Evolutionary conservation across 495 filamentous ascomycete genomes (phyloP), one percentile per base, ranked within the genome.

Genomic region (Aspergillus kassunensis): DNA sequence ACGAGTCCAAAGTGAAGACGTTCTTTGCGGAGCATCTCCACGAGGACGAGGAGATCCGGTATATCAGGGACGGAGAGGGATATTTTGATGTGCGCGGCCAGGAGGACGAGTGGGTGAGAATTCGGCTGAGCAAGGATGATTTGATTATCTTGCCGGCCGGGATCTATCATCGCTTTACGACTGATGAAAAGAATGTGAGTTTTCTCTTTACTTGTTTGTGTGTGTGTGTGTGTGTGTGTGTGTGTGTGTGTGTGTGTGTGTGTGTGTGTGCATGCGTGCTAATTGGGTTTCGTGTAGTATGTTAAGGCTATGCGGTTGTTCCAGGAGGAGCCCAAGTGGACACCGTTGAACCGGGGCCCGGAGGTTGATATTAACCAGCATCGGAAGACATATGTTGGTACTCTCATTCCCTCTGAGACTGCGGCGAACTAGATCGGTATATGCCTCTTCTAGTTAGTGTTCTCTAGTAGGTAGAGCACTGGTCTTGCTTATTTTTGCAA

Each of bases 291-390:
- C 13, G 29, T 39, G 58, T 49, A 97, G 92, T 97, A 92, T 64
- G 87, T 96, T 62, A 88, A 91, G 65, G 93, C 95, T 19, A 92
- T 97, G 89, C 82, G 93, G 33, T 80, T 98, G 45, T 98, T 97
- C 82, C 91, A 97, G 76, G 93, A 97, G 50, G 91, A 97, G 75
- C 95, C 93, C 34, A 96, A 96, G 73, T 98, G 93, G 93, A 97
- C 91, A 51, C 89, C 93, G 13, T 69, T 98, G 60, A 96, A 96
- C 69, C 80, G 95, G 36, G 80, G 80, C 1, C 75, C 70, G 10
- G 90, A 95, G 34, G 75, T 96, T 50, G 89, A 96, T 68, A 67
- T 61, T 47, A 98, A 96, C 68, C 70, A 72, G 27, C 86, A 84
- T 61, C 83, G 93, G 15, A 80, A 88, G 78, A 80, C 80, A 20